A percentile compares a stretch with the other conserved stretches of the same genome.
phyloP scores from a whole-genome alignment of 2,329 filamentous ascomycete species.

The Cladosporium cucumerinum region DNA sequence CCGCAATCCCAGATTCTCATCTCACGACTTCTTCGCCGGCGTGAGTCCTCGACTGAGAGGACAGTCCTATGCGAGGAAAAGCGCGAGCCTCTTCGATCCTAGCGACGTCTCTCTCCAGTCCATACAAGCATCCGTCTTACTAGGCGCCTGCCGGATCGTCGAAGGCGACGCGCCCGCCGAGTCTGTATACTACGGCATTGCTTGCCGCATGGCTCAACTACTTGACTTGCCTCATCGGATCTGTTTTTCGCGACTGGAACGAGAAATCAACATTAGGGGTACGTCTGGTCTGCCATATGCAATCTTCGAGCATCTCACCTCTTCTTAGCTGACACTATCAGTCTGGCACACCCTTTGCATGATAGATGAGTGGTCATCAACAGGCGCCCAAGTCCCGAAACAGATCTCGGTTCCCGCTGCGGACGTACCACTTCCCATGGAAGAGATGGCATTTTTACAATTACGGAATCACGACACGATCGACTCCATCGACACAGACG shows the following conservation, averaged over 20 bases:
- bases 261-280: slow-evolving; percentile 15
- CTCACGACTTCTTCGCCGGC: slow-evolving; percentile 11
- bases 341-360: slow-evolving; percentile 14
- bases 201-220: slow-evolving; percentile 9
- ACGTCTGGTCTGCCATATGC: no score
- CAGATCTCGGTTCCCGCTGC: slow-evolving; percentile 6
- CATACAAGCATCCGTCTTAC: slow-evolving; percentile 10
- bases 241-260: background rate
- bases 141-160: slow-evolving; percentile 7
- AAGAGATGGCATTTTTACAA: slow-evolving; percentile 12
- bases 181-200: slow-evolving; percentile 13
- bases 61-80: background rate
- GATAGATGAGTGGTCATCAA: slow-evolving; percentile 14
- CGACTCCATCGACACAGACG: slow-evolving; percentile 5
- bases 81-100: slow-evolving; percentile 14
- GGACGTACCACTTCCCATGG: slow-evolving; percentile 11
- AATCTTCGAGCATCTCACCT: no score
- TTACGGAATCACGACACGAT: background rate
- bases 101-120: slow-evolving; percentile 12
- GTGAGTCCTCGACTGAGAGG: background rate
- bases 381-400: slow-evolving; percentile 11
- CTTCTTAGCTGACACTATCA: background rate
- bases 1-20: background rate
- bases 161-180: slow-evolving; percentile 9
- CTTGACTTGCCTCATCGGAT: slow-evolving; percentile 5